Conservation (phyloP, 108 stramenopile species). For the Pseudonitzschia multiseries region DNA sequence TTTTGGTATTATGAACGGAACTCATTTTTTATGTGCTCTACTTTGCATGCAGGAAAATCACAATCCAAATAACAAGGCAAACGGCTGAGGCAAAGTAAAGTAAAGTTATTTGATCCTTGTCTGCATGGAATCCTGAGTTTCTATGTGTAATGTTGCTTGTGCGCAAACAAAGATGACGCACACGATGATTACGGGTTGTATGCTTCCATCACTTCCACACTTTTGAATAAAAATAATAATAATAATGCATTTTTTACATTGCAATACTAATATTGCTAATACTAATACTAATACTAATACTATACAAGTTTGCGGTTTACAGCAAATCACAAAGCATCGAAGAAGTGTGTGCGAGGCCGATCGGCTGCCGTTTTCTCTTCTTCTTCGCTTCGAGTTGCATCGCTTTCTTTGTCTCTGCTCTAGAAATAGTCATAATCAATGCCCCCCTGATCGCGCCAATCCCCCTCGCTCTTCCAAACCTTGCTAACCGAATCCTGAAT, state of each 20-base stretch:
- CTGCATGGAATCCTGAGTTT: not conserved
- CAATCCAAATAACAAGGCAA: not conserved
- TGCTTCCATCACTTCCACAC: no score
- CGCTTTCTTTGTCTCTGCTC: not conserved
- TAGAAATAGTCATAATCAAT: not conserved
- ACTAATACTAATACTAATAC: not conserved
- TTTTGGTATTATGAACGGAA: not conserved
- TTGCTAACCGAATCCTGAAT: not conserved
- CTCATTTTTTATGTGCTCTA: not conserved
- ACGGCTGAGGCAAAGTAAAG: no score
- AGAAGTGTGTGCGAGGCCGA: no score
- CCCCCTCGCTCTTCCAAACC: constrained; percentile 12
- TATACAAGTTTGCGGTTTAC: not conserved
- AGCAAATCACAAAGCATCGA: not conserved
- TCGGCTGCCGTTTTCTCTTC: no score
- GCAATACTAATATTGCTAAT: not conserved
- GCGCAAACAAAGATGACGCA: no score
- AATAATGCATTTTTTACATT: not conserved
- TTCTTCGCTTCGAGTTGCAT: not conserved
- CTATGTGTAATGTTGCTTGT: no score
- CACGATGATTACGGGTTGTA: no score
- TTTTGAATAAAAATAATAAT: no score
- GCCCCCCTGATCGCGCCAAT: constrained; percentile 4
- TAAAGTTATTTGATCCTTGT: not conserved
- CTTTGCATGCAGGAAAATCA: not conserved